Base-by-base conservation (phyloP, 2,329 filamentous ascomycete species). In the Parastagonospora avenae region DNA sequence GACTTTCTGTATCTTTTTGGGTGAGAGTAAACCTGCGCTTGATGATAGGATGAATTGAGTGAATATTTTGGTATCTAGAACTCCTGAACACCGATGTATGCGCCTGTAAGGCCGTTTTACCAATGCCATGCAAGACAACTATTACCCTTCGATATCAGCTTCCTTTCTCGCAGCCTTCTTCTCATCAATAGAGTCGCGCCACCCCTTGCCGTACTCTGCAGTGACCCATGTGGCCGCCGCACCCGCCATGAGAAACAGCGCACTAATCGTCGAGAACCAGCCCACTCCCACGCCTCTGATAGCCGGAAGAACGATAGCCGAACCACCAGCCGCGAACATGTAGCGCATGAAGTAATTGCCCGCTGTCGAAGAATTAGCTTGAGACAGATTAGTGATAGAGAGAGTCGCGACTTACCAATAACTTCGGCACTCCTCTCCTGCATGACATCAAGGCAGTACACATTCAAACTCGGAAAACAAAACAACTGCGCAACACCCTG, bases 371-470 rank as follows among this genome's bases (percentile, higher is more conserved):
- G 30, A 33, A 15, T 28, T 48, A n/a, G 42, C 36, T 11, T n/a
- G n/a, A n/a, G n/a, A n/a, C n/a, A n/a, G n/a, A n/a, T n/a, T n/a
- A n/a, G n/a, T n/a, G n/a, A n/a, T n/a, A n/a, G n/a, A 24, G 24
- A 16, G 37, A 44, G 28, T 50, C 8, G 42, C 16, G 8, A 64
- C 68, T 43, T 64, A 73, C 68, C 67, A 37, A 91, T 84, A 3
- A 93, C 88, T 65, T 94, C 90, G 3, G 87, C 84, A 37, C 85
- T 85, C 28, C 82, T 78, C 1, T 80, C 79, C 57, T 88, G 88
- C 86, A 92, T 91, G 10, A 93, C 89, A 69, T 94, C 90, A 35
- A 94, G 74, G 68, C 89, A 92, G 73, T 94, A 92, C 0, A 89
- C 90, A 69, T 92, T 92, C 54, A 92, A 70, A 41, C 82, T 85